phyloP scores from a whole-genome alignment of 2,329 filamentous ascomycete species.

The Knufia petricola region DNA sequence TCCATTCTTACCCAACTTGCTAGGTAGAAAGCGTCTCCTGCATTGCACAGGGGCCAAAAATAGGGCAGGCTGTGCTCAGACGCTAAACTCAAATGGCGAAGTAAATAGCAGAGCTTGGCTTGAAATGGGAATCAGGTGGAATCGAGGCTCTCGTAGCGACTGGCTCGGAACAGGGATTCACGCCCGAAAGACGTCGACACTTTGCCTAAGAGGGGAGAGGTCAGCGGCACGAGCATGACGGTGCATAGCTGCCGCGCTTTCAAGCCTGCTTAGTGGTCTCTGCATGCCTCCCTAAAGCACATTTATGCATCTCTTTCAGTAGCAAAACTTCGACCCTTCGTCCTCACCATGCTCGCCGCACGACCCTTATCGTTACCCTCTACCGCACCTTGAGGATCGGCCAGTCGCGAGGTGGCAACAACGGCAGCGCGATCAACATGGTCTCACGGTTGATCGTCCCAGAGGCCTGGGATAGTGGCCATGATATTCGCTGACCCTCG shows the following conservation, averaged over 20 bases:
- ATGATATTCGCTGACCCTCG: too few species aligned
- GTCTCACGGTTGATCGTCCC: too few species aligned
- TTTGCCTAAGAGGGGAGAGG: background rate
- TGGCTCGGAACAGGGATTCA: background rate
- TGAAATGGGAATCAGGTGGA: background rate
- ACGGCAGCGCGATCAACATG: too few species aligned
- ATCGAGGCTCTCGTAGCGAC: background rate
- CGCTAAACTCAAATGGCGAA: background rate
- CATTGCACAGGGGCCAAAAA: constrained; percentile 6
- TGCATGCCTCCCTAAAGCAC: background rate
- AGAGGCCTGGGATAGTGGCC: too few species aligned
- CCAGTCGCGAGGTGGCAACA: too few species aligned
- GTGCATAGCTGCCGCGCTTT: constrained; percentile 7
- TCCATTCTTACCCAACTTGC: background rate
- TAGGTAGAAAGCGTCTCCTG: background rate
- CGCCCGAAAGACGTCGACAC: background rate
- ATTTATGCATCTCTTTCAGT: too few species aligned
- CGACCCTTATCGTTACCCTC: too few species aligned
- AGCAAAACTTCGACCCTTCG: too few species aligned
- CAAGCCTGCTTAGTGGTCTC: background rate
- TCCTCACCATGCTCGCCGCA: too few species aligned
- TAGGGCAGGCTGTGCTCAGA: background rate
- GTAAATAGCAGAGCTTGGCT: background rate
- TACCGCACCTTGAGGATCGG: too few species aligned
- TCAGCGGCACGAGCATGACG: background rate